Base-by-base conservation (phyloP, 495 filamentous ascomycete species). In the Penicillium ochrochloron region DNA sequence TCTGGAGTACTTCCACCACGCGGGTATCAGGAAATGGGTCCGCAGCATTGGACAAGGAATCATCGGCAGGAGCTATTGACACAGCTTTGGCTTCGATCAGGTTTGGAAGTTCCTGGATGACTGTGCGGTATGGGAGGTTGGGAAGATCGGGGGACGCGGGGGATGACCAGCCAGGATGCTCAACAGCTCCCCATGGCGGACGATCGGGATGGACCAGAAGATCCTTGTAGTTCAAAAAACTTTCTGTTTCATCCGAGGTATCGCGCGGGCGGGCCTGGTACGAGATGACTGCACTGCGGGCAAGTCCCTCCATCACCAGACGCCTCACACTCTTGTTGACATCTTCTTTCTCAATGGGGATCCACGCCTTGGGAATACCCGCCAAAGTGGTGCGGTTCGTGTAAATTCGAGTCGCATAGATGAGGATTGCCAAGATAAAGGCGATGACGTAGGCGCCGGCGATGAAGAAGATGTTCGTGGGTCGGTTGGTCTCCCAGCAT, bases 51-150 rank as follows among this genome's bases (percentile, higher is more conserved):
- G 66, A 37, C 6, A 67, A 65, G 11, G 78, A 61, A 4, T 82
- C 80, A 65, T 93, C 89, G 0, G 83, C 75, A 1, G 91, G 91
- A 2, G 92, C 92, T 42, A 95, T 82, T 1, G 92, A 90, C 14
- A 95, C 88, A 8, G 93, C 95, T 76, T 93, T 93, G 0, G 93
- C 94, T 75, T 99, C 95, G 61, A 99, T 93, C 25, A 99, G 82
- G 69, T 97, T 90, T 2, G 94, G 91, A 15, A 99, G 81, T 78
- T 98, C 96, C 21, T 82, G 79, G 14, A 99, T 85, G n/a, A 99
- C 92, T 0, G 84, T 86, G 42, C 81, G 81, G 72, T 94, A 97
- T 51, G 94, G 88, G 11, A 97, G 76, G 66, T 93, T 87, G 6
- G 93, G 88, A 2, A 96, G 75, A 68, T 96, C 90, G 3, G 81